These are phyloP conservation scores for Neurospora sp. DNA, from an alignment of 495 filamentous ascomycete genomes.

Conservation along the genomic window DNA sequence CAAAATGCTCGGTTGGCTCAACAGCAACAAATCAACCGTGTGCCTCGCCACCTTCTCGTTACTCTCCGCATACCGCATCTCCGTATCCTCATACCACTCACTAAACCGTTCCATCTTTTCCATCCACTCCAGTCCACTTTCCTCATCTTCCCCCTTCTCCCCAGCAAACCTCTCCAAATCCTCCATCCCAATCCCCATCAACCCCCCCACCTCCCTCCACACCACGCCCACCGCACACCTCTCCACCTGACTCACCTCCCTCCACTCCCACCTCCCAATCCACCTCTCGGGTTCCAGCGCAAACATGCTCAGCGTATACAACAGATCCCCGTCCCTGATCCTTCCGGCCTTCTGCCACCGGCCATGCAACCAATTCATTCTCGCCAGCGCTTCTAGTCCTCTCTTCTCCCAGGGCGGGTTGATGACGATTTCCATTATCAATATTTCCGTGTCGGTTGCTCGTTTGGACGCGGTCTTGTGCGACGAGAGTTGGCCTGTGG, in stretches of 20 bases:
- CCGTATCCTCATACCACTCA: slow-evolving; percentile 37
- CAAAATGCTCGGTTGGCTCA: slow-evolving; percentile 35
- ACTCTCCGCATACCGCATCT: slow-evolving; percentile 46
- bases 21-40: slow-evolving; percentile 44
- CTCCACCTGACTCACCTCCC: slow-evolving; percentile 30
- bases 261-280: slow-evolving; percentile 33
- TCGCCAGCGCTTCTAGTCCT: slow-evolving; percentile 24
- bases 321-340: slow-evolving; percentile 34
- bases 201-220: slow-evolving; percentile 31
- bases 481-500: slow-evolving; percentile 45
- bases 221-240: slow-evolving; percentile 31
- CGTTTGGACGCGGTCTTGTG: slow-evolving; percentile 43
- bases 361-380: slow-evolving; percentile 41
- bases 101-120: slow-evolving; percentile 48
- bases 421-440: slow-evolving; percentile 45
- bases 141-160: slow-evolving; percentile 14
- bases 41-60: slow-evolving; percentile 46
- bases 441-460: slow-evolving; percentile 47
- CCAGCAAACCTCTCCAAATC: slow-evolving; percentile 2
- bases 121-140: slow-evolving; percentile 52
- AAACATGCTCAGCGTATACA: slow-evolving; percentile 34
- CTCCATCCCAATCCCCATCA: slow-evolving; percentile 30
- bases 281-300: slow-evolving; percentile 27
- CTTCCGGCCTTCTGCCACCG: slow-evolving; percentile 26
- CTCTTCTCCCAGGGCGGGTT: slow-evolving; percentile 23